Evolutionary conservation across 495 filamentous ascomycete species (phyloP), one percentile per base, ranked within the genome.

Genomic region (Penicillium waksmanii): DNA sequence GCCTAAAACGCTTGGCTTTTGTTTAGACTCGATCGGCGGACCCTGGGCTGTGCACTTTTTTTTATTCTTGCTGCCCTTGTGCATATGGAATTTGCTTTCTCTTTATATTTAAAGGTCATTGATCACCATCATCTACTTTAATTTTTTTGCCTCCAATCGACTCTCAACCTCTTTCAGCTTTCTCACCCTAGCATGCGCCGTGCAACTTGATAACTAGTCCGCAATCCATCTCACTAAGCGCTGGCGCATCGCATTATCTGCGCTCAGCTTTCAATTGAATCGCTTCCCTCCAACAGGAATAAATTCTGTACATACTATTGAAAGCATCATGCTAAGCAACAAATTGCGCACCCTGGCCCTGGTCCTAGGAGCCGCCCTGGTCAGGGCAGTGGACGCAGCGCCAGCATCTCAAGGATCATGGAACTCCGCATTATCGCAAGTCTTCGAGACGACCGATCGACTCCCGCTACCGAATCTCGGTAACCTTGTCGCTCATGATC

Each of bases 401-500:
- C 68, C 66, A 56, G 42, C 65, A 18, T 44, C 57, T 10, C 52
- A 56, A 56, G 3, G 55, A 36, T 11, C 33, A n/a, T 48, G 11
- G 27, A 6, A 23, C 9, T 43, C 61, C 51, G 61, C 13, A 2
- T 17, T 46, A 1, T 61, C 62, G 2, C 67, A 65, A 36, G 52
- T 71, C 23, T 73, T 74, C 57, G 62, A 76, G 10, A 59, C 66
- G 27, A 76, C 74, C 11, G 60, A 66, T 11, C 38, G 53, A 9
- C 66, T 73, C 35, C 75, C 77, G 0, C 60, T 75, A 0, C 62
- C 77, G 8, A 79, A 77, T 48, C 49, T 51, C 25, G 76, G 75
- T 31, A 62, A 79, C 40, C 47, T 78, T n/a, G 48, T 46, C 31
- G 68, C 57, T 1, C 77, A 78, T 58, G 77, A 80, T 44, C 77